Evolutionary conservation across 225 moss, liverwort and hornwort genomes (phyloP), one percentile per base, ranked within the genome.

Genomic region (Sphagnum contortum): DNA sequence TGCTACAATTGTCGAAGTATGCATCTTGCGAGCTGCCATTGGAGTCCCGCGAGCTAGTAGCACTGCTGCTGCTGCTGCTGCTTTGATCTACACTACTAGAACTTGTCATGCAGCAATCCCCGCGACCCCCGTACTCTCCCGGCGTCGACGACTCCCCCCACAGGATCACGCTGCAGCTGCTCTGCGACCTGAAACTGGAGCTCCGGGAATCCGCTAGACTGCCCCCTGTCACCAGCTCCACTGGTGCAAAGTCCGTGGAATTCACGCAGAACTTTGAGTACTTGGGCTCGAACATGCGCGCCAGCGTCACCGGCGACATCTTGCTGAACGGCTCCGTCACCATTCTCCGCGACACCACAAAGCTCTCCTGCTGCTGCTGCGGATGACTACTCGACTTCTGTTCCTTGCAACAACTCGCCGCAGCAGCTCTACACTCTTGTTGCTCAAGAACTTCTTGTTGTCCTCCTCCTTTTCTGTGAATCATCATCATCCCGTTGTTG

Each of bases 1-100:
- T 29, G 29, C 29, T 29, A 29, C 29, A 29, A 29, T 80, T 86
- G 70, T 72, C 69, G 6, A 79, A 81, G 57, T 76, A 83, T 9
- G 87, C 83, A 64, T 94, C 94, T 13, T 91, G 89, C 8, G 91
- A 94, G 76, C 94, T 94, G 8, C 91, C 91, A 46, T 89, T 89
- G 8, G 94, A 94, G 80, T 94, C 94, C 57, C 94, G 89, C 6
- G 52, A 52, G 29, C 29, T 29, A 29, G 29, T 29, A 29, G 29
- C 29, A 29, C 29, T 29, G 57, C 91, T 83, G 49, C 88, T 89
- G 63, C 79, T 94, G 74, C 91, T 83, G 57, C 88, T 89, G 12
- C 87, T 87, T 9, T 83, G 72, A 61, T 94, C 94, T 59, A 78
- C 71, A 46, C 90, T 90, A 2, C 79, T 81, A 11, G 88, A 81